Base-by-base conservation (phyloP, 495 filamentous ascomycete genomes). In the Neurospora cerealis region DNA sequence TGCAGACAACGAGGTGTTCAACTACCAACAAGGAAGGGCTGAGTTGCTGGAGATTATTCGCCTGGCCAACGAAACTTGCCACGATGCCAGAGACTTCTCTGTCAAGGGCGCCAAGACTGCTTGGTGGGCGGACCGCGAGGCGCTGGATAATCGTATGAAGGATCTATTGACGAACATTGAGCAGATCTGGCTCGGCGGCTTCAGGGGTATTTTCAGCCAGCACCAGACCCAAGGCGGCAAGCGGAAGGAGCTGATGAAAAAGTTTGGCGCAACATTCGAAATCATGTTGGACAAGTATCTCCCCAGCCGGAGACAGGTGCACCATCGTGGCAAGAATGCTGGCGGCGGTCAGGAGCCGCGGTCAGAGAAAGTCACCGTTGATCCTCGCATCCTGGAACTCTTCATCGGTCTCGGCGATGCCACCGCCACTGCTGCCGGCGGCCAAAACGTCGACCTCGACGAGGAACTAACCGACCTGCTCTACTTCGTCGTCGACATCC, bases 401-500 rank as follows among this genome's bases (percentile, higher is more conserved):
- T 98, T 98, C 75, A 87, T 96, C 73, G 93, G 93, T 1, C 86
- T 98, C 10, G 93, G 93, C 15, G 89, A 93, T 78, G 88, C 93
- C 4, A 88, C 86, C 1, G 83, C 85, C 5, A 46, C n/a, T n/a
- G 0, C 8, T 21, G 42, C 54, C 54, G 24, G 32, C 28, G 54
- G 13, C 13, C 87, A 89, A 1, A 88, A 88, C 5, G 78, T 80
- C 69, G 95, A 97, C 73, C 85, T 95, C 3, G 94, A 97, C 71
- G 96, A 98, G 75, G 88, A 90, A 0, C 79, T 99, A 54, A 93
- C 90, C 76, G 96, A 99, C 80, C 83, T 99, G 69, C 87, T 99
- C 1, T 97, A 97, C 81, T 98, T 98, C 78, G 93, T 98, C 10
- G 90, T 98, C 5, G 96, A 99, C 79, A 95, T 98, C 70, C 84